Base-by-base conservation (phyloP, 768 basidiomycete species). In the Leucogyrophana mollusca region DNA sequence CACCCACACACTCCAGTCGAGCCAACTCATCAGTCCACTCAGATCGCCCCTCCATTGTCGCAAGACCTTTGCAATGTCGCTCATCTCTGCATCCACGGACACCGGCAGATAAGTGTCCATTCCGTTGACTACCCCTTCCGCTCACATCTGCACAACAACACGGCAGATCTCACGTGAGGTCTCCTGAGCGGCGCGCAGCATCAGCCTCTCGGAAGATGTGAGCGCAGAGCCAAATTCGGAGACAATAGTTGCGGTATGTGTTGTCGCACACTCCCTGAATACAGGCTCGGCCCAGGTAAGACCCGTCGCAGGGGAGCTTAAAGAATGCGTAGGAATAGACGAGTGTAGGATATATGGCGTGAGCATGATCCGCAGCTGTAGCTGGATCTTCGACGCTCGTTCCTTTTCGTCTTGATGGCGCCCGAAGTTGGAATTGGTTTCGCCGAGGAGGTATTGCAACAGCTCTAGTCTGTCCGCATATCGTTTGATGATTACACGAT, bases 391-490 rank as follows among this genome's bases (percentile, higher is more conserved):
- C 17, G 27, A 36, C 14, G 47, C 45, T n/a, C 35, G 40, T 42
- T 52, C 47, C 11, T 52, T 4, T n/a, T 52, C 14, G 18, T 16
- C 42, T 18, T 52, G 45, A 30, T n/a, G n/a, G n/a, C n/a, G n/a
- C n/a, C n/a, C n/a, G n/a, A n/a, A n/a, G n/a, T n/a, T n/a, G n/a
- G n/a, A n/a, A n/a, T n/a, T n/a, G n/a, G n/a, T n/a, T n/a, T n/a
- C n/a, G n/a, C n/a, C n/a, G n/a, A n/a, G 61, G 20, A 73, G 56
- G 49, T 72, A 58, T 11, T 57, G 66, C 7, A 72, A 48, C 16
- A 68, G 47, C 45, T 76, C 71, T 9, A 79, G 59, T n/a, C 77
- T 58, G 13, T 64, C 66, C 4, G 62, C 64, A 43, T 72, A 74
- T 7, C 74, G 70, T 34, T 76, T 64, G 5, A 65, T 58, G 17